A percentile compares a stretch with the other conserved stretches of the same genome.
These are phyloP conservation scores for Solanum habrochaites DNA, from an alignment of 257 asterid species.

Conservation along the genomic window DNA sequence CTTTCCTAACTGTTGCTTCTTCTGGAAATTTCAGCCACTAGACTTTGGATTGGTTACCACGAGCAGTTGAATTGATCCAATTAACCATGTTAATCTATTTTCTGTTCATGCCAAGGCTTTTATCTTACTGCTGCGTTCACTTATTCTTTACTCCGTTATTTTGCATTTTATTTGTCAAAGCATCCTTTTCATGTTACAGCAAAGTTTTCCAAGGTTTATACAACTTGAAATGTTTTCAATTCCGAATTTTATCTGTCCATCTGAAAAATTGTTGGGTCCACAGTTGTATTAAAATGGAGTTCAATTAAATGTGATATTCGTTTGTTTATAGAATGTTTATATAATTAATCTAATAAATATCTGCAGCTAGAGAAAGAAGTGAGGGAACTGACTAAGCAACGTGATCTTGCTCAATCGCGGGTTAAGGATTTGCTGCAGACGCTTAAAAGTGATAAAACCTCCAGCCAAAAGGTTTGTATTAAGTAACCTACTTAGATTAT, in stretches of 20 bases:
- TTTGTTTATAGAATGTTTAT: not conserved
- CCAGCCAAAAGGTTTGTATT: conserved; percentile 14
- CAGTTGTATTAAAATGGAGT: not conserved
- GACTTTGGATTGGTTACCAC: not conserved
- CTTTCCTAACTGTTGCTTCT: not conserved
- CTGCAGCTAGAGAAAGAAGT: conserved; percentile 91
- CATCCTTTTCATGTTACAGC: not conserved
- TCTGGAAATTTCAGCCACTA: not conserved
- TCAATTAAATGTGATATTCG: not conserved
- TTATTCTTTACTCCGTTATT: not conserved
- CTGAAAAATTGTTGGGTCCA: not conserved
- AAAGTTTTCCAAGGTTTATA: not conserved
- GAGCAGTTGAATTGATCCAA: not conserved
- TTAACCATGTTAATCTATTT: not conserved
- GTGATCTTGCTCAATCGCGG: conserved; percentile 68
- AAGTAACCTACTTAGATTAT: not conserved
- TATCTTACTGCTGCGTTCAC: not conserved
- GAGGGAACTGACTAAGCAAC: conserved; percentile 65
- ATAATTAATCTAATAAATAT: not conserved
- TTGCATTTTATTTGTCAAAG: not conserved
- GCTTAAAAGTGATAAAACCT: conserved; percentile 28
- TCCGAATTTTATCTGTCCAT: not conserved
- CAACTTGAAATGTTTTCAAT: not conserved
- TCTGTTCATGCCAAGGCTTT: not conserved
- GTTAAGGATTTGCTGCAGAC: conserved; percentile 43